A percentile compares a stretch with the other conserved stretches of the same genome.
Conservation (phyloP, 345 rosid genomes). For the Camelina neglecta region DNA sequence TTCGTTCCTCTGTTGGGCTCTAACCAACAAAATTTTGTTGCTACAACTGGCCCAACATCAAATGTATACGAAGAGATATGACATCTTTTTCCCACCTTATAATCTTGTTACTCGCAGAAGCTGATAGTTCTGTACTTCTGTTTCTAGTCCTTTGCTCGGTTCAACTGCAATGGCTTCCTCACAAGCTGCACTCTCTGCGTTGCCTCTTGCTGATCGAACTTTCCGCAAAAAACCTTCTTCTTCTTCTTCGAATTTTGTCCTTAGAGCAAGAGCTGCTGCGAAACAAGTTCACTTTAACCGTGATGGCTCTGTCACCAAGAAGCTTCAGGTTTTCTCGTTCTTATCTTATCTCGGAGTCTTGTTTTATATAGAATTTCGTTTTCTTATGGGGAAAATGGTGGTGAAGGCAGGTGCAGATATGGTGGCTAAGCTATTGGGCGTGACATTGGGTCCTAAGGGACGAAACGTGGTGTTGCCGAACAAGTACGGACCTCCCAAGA, state of each 20-base stretch:
- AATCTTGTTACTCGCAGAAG: neutral
- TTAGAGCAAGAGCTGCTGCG: conserved; percentile 57
- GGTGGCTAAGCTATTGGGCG: conserved; percentile 90
- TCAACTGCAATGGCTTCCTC: conserved; percentile 57
- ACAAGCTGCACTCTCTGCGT: conserved; percentile 59
- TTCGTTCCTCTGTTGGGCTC: neutral
- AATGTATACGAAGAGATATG: conserved; percentile 14
- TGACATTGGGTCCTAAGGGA: conserved; percentile 94
- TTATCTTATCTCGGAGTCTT: neutral
- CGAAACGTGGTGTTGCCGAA: conserved; percentile 90
- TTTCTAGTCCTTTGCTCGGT: conserved; percentile 3
- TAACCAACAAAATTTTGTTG: conserved; percentile 3
- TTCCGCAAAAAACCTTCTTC: conserved; percentile 44
- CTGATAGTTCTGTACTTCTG: neutral
- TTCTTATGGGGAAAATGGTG: conserved; percentile 26
- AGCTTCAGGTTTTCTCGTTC: conserved; percentile 63
- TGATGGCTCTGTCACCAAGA: conserved; percentile 83
- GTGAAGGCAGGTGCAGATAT: conserved; percentile 71
- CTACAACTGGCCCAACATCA: neutral
- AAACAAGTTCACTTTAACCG: conserved; percentile 85
- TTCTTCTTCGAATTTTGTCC: conserved; percentile 19
- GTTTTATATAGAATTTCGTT: neutral
- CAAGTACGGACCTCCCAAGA: conserved; percentile 93
- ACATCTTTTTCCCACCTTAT: conserved; percentile 34
- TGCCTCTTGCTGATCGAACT: conserved; percentile 49